Conservation (phyloP, 768 basidiomycete genomes). For the Calvatia gigantea region DNA sequence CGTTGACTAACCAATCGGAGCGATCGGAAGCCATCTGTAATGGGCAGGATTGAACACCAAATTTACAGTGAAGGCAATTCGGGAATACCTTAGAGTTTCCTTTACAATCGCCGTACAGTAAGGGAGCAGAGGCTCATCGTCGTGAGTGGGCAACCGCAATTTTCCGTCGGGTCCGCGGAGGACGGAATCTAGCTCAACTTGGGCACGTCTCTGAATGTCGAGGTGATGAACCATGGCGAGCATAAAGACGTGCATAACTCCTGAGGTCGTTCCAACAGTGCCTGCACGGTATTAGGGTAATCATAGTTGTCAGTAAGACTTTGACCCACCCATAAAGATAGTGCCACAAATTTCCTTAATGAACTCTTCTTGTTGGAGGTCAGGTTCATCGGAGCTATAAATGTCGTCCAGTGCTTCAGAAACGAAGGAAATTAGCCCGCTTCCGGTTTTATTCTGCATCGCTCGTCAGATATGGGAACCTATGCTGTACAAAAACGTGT, state of each 20-base stretch:
- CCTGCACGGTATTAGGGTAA: slow-evolving; percentile 27
- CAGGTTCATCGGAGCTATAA: slow-evolving; percentile 3
- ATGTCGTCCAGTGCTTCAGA: slow-evolving; percentile 13
- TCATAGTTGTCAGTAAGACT: background rate
- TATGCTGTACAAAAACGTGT: background rate
- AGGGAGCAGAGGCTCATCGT: slow-evolving; percentile 29
- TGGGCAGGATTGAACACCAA: background rate
- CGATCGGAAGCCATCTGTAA: slow-evolving; percentile 22
- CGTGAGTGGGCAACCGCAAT: slow-evolving; percentile 29
- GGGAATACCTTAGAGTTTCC: slow-evolving; percentile 24
- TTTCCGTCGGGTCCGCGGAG: slow-evolving; percentile 28
- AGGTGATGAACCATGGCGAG: slow-evolving; percentile 39
- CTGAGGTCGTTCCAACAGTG: slow-evolving; percentile 49
- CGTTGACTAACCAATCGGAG: slow-evolving; percentile 22
- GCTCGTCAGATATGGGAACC: background rate
- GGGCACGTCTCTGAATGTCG: slow-evolving; percentile 29
- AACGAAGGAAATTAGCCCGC: slow-evolving; percentile 7
- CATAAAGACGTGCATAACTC: slow-evolving; percentile 35
- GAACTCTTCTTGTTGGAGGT: slow-evolving; percentile 4
- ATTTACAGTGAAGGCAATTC: background rate
- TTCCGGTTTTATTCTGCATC: background rate
- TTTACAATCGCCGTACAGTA: slow-evolving; percentile 31
- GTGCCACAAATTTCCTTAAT: slow-evolving; percentile 26
- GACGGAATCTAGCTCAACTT: slow-evolving; percentile 29
- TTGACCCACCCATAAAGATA: background rate